Percentiles rank a stretch among this genome's conserved stretches.
These are phyloP conservation scores for Plasmodium falciparum DNA, from an alignment of 169 alveolate species.

Conservation along the genomic window DNA sequence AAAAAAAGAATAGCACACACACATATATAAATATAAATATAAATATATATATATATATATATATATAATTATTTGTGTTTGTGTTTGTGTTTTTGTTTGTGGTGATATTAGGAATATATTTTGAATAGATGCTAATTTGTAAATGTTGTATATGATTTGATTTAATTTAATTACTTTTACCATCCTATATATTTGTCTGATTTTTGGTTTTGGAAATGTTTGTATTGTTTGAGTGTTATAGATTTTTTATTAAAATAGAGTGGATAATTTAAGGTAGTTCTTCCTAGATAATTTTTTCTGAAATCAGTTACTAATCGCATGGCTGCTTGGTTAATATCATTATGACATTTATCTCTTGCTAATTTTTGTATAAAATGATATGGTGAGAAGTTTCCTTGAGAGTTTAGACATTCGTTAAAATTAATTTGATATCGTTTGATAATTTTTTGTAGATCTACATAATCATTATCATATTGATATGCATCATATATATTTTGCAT, in stretches of 20 bases:
- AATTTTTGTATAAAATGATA: constrained; percentile 76
- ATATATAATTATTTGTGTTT: too few species aligned
- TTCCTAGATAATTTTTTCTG: constrained; percentile 85
- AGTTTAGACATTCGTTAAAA: constrained; percentile 37
- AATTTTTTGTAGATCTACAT: constrained; percentile 40
- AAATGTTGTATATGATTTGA: too few species aligned
- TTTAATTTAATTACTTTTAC: constrained; percentile 5
- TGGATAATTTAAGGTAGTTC: constrained; percentile 85
- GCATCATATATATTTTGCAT: constrained; percentile 47
- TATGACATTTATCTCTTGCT: constrained; percentile 77
- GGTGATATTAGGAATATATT: too few species aligned
- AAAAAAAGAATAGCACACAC: too few species aligned
- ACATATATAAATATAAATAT: too few species aligned
- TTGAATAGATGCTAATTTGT: too few species aligned
- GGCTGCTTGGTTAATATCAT: constrained; percentile 84
- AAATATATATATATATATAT: too few species aligned
- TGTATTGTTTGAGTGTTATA: constrained; percentile 20
- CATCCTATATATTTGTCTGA: constrained; percentile 57
- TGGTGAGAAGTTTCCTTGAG: constrained; percentile 52
- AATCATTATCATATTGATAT: constrained; percentile 62
- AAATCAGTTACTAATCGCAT: constrained; percentile 87
- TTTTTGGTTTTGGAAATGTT: background rate
- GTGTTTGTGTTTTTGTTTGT: too few species aligned
- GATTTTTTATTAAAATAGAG: constrained; percentile 76
- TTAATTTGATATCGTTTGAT: constrained; percentile 53